Conservation (phyloP, 1,284 basidiomycete species). For the Heterobasidion irregulare region DNA sequence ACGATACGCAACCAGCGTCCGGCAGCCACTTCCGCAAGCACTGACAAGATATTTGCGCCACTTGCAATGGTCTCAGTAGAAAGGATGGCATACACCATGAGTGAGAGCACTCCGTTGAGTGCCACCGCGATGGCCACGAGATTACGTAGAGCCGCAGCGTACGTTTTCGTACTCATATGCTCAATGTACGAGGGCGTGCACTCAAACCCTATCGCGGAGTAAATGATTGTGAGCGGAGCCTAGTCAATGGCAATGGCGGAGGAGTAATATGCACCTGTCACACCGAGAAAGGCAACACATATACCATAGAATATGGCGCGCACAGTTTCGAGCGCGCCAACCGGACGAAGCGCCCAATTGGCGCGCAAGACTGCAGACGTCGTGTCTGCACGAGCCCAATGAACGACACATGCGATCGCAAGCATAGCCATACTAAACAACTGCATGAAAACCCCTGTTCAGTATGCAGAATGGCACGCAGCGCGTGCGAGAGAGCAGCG, state of each 20-base stretch:
- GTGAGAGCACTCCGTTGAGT: conserved; percentile 45
- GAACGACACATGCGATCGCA: conserved; percentile 35
- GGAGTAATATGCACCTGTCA: conserved; percentile 41
- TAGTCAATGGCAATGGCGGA: conserved; percentile 1
- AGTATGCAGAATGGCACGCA: neutral
- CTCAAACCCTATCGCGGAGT: conserved; percentile 17
- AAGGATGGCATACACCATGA: conserved; percentile 49
- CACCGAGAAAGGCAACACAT: conserved; percentile 59
- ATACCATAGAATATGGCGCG: conserved; percentile 53
- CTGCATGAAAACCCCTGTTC: conserved; percentile 13
- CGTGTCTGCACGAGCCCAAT: conserved; percentile 39
- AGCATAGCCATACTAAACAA: conserved; percentile 45
- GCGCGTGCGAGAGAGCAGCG: conserved; percentile 3
- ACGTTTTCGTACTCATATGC: conserved; percentile 43
- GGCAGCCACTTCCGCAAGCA: conserved; percentile 44
- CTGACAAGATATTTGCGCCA: conserved; percentile 51
- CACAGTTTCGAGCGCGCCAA: conserved; percentile 23
- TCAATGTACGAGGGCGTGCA: conserved; percentile 59
- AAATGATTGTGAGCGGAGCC: neutral
- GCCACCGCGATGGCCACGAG: conserved; percentile 51
- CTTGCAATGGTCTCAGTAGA: conserved; percentile 36
- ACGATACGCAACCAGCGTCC: conserved; percentile 52
- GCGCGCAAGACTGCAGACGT: conserved; percentile 28
- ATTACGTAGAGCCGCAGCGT: conserved; percentile 53
- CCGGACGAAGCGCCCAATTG: conserved; percentile 45